Evolutionary conservation across 352 stramenopile genomes (phyloP).

Genomic region (Phytopythium ostracodes): DNA sequence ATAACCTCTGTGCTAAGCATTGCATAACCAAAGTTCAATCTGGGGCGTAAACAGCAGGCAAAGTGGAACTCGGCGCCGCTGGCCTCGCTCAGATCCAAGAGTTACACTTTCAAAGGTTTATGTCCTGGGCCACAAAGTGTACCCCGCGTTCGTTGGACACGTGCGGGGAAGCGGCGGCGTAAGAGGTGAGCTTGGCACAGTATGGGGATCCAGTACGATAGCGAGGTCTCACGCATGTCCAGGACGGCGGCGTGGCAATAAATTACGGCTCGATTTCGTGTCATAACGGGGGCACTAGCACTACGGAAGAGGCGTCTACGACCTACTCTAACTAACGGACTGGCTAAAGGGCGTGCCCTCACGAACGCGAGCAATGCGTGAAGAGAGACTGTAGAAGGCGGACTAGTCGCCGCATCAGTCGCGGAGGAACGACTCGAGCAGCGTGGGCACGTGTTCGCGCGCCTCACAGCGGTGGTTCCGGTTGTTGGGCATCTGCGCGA

Average conservation of each 20-base stretch:
- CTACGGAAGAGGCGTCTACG: neutral
- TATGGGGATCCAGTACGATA: too few relatives aligned
- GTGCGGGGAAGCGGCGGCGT: too few relatives aligned
- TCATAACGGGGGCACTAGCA: slow-evolving; percentile 1
- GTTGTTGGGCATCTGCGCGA: slow-evolving; percentile 38
- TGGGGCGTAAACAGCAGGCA: too few relatives aligned
- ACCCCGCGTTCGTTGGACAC: too few relatives aligned
- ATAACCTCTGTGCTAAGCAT: too few relatives aligned
- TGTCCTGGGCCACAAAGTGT: too few relatives aligned
- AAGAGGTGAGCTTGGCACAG: too few relatives aligned
- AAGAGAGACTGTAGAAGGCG: neutral
- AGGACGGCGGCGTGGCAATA: neutral
- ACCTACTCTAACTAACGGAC: slow-evolving; percentile 3
- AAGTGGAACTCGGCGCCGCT: too few relatives aligned
- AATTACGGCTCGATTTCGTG: slow-evolving; percentile 9
- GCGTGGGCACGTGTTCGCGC: slow-evolving; percentile 33
- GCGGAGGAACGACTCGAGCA: slow-evolving; percentile 45
- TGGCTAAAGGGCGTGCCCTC: neutral
- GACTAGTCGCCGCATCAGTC: slow-evolving; percentile 17
- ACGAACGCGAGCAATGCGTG: neutral
- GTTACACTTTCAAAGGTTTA: too few relatives aligned
- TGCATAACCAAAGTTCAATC: too few relatives aligned
- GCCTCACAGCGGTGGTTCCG: slow-evolving; percentile 34
- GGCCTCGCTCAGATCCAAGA: too few relatives aligned
- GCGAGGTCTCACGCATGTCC: too few relatives aligned